Evolutionary conservation across 331 rosid species (phyloP), one percentile per base, ranked within the genome.

Genomic region (Malus hybrid): DNA sequence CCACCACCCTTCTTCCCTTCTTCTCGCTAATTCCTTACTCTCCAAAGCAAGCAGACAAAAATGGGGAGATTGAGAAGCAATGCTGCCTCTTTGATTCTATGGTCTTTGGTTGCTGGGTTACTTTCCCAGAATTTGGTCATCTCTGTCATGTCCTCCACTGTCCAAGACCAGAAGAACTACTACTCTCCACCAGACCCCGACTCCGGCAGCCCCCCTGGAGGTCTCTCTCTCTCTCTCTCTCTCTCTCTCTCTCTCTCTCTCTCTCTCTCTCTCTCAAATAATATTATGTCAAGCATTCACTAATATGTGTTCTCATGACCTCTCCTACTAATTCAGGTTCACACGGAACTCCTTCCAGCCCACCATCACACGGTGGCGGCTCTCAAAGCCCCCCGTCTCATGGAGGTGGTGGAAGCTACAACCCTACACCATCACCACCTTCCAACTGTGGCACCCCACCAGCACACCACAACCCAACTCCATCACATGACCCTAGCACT

Each of bases 131-230:
- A 82, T 87, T 81, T 86, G 80, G 71, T 84, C 63, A 78, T 88
- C 70, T 83, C 89, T 77, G 95, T 76, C 10, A 69, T 70, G 62
- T 82, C 92, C 73, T 39, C 82, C 63, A 71, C 81, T 74, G 39
- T 84, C 72, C 85, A 81, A 59, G 93, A 83, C 66, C 88, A 90
- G 85, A 89, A 88, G 76, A 87, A 76, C 84, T 88, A 78, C 76
- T 86, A 83, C 85, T 6, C 81, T 50, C 88, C 92, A 73, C 89
- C 92, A 73, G 86, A 87, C 74, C 96, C 89, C 68, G 74, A 83
- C 79, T 63, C 84, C 64, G 90, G 83, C 81, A 81, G 52, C 55
- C 81, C 92, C 32, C 93, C 85, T 18, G 3, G 83, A 73, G 92
- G 86, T 87, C 67, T 79, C 55, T 81, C 54, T n/a, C 73, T 73